Base-by-base conservation (phyloP, 2,329 filamentous ascomycete species). In the Bipolaris bicolor region DNA sequence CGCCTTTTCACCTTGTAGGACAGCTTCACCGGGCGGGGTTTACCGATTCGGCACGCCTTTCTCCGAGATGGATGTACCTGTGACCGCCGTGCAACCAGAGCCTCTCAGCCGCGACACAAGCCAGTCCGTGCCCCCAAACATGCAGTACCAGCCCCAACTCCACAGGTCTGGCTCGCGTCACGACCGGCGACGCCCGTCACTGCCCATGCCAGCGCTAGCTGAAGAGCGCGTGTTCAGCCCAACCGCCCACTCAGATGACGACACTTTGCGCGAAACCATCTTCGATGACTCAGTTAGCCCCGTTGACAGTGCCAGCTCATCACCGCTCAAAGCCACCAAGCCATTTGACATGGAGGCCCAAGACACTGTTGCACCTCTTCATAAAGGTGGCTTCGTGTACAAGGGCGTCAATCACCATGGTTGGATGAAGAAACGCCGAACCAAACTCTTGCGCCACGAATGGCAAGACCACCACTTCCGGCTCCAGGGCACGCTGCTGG, bases 381-480 rank as follows among this genome's bases (percentile, higher is more conserved):
- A 82, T 49, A 75, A 72, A 64, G 69, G 69, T 51, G 73, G 73
- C 22, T 74, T 74, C 49, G 55, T 62, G 29, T 78, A 78, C 63
- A 68, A 73, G 22, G 86, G 86, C 55, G 78, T 89, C 61, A 85
- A 86, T 33, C 91, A 93, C 76, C 86, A 90, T 48, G 95, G 95
- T 1, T 92, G 88, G 77, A 96, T 99, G 87, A 93, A 92, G 83
- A 97, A 96, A 83, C 91, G 94, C 72, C 92, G 92, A 80, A 96
- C 90, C 33, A 88, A 88, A 71, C 88, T 97, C 81, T 85, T 97
- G 59, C 90, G 92, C 41, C 91, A 96, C 76, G 93, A 97, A 79
- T 97, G 93, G 93, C 87, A 92, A 71, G 91, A 96, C 74, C 89
- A 92, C 66, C 95, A 94, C 80, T 96, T 95, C 76, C 92, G 91